phyloP scores from a whole-genome alignment of 1,284 basidiomycete genomes.

The Leccinum pachyderme region DNA sequence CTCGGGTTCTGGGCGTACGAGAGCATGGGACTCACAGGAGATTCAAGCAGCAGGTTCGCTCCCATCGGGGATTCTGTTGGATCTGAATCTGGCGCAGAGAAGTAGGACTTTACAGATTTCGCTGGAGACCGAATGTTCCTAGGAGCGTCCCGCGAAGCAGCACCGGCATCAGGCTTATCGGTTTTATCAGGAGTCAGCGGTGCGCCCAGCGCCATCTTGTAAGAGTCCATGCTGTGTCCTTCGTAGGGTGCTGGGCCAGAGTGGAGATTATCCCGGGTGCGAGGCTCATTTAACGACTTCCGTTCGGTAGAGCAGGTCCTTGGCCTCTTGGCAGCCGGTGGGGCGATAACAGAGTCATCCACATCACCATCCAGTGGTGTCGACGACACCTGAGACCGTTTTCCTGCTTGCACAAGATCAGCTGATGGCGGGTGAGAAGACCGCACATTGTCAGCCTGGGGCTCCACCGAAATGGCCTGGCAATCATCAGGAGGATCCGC shows the following conservation, averaged over 20 bases:
- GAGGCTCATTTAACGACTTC: conserved; percentile 8
- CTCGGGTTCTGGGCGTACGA: conserved; percentile 36
- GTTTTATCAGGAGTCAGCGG: conserved; percentile 8
- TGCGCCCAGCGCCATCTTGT: background rate
- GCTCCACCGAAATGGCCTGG: conserved; percentile 1
- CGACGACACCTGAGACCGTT: conserved; percentile 19
- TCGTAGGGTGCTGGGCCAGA: conserved; percentile 1
- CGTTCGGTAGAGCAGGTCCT: conserved; percentile 3
- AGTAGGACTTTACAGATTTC: conserved; percentile 38
- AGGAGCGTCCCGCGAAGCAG: background rate
- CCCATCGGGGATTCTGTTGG: conserved; percentile 30
- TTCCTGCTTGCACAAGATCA: conserved; percentile 9
- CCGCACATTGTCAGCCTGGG: conserved; percentile 7
- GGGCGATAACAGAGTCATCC: conserved; percentile 7
- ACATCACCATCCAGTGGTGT: conserved; percentile 4
- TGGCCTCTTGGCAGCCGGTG: conserved; percentile 19
- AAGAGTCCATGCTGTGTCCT: background rate
- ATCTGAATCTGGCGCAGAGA: conserved; percentile 44
- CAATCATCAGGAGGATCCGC: conserved; percentile 16
- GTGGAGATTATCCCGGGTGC: conserved; percentile 1
- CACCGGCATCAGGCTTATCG: background rate
- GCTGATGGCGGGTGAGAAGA: conserved; percentile 16
- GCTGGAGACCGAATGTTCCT: conserved; percentile 31
- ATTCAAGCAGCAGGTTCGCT: conserved; percentile 32
- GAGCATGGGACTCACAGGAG: conserved; percentile 41